These are phyloP conservation scores for Phytopythium helicoides DNA, from an alignment of 352 stramenopile species.

Conservation along the genomic window DNA sequence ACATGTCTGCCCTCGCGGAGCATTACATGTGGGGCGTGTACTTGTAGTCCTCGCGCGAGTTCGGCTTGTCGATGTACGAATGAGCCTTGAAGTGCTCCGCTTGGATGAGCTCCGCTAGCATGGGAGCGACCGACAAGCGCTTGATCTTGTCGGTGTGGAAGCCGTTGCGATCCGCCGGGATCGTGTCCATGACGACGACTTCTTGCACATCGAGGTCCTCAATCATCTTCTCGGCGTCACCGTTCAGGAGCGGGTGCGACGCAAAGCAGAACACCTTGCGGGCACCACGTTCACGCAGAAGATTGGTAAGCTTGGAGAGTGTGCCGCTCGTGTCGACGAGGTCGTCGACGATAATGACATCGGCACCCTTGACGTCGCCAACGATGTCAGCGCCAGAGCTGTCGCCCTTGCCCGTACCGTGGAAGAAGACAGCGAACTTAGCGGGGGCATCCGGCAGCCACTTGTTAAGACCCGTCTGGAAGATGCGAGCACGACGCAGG, in stretches of 20 bases:
- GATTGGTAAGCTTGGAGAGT: slow-evolving; percentile 77
- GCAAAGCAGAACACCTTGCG: slow-evolving; percentile 90
- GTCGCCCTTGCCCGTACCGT: slow-evolving; percentile 62
- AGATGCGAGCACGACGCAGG: slow-evolving; percentile 77
- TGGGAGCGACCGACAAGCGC: slow-evolving; percentile 82
- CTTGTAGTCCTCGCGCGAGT: slow-evolving; percentile 82
- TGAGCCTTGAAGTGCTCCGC: slow-evolving; percentile 90
- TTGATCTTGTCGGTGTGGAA: slow-evolving; percentile 87
- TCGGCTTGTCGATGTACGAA: slow-evolving; percentile 88
- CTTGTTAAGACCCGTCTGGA: slow-evolving; percentile 87
- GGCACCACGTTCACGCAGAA: slow-evolving; percentile 80
- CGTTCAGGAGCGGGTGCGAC: slow-evolving; percentile 89
- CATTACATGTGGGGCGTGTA: slow-evolving; percentile 83
- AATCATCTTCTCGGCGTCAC: slow-evolving; percentile 84
- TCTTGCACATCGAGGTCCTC: slow-evolving; percentile 78
- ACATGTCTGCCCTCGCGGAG: not conserved
- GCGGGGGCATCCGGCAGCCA: slow-evolving; percentile 80
- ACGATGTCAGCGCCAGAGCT: slow-evolving; percentile 82
- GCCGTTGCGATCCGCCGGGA: slow-evolving; percentile 54
- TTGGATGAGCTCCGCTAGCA: slow-evolving; percentile 90
- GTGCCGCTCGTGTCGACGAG: slow-evolving; percentile 88
- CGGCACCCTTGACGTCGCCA: slow-evolving; percentile 83
- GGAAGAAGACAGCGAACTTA: slow-evolving; percentile 83
- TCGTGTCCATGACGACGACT: slow-evolving; percentile 91
- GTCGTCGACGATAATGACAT: slow-evolving; percentile 93